Conservation (phyloP, 1,284 basidiomycete species). For the Ceratobasidium papillatum region DNA sequence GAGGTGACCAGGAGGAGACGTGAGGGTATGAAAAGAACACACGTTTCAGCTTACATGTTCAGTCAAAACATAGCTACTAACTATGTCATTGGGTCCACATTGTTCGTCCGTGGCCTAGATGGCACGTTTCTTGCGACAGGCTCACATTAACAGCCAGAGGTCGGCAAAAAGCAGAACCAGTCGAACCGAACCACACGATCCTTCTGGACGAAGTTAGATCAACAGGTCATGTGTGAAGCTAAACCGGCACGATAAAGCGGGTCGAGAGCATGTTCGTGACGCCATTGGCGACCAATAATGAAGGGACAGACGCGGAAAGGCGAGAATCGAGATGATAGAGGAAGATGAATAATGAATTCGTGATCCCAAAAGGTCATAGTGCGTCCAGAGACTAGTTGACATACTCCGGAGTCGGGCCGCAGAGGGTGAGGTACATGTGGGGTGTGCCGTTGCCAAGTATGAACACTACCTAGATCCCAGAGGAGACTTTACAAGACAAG, state of each 20-base stretch:
- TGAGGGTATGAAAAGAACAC: background rate
- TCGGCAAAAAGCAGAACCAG: background rate
- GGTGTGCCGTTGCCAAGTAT: constrained; percentile 16
- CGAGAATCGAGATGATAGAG: background rate
- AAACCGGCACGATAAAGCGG: background rate
- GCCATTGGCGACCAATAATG: constrained; percentile 1
- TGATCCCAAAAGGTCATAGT: constrained; percentile 2
- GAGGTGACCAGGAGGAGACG: background rate
- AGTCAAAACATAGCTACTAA: too few relatives aligned
- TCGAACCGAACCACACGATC: background rate
- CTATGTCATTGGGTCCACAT: too few relatives aligned
- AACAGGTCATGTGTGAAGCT: constrained; percentile 18
- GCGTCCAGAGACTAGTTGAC: background rate
- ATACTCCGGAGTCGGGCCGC: constrained; percentile 30
- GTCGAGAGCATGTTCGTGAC: constrained; percentile 7
- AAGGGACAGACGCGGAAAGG: background rate
- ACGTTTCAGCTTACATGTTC: background rate
- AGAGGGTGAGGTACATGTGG: background rate
- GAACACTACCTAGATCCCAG: background rate
- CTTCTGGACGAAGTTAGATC: background rate
- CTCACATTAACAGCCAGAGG: background rate
- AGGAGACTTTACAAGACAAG: background rate
- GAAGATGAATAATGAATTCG: constrained; percentile 10
- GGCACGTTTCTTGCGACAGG: background rate
- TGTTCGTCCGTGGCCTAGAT: background rate